Base-by-base conservation (phyloP, 257 asterid species). In the Gentiana macrophylla region DNA sequence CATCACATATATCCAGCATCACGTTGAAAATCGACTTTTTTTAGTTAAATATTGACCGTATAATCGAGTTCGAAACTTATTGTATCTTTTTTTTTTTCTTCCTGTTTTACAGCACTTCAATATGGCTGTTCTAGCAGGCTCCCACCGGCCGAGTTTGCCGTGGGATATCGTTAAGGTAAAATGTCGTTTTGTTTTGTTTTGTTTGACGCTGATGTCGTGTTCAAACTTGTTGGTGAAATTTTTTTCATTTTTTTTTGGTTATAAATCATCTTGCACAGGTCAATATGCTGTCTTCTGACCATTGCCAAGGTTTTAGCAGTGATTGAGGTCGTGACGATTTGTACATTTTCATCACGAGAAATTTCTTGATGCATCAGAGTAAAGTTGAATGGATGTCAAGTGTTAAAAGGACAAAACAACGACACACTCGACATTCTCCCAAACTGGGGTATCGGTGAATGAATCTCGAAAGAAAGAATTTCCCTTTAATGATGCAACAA, bases 91-190 rank as follows among this genome's bases (percentile, higher is more conserved):
- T 41, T 41, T 10, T 41, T 38, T 49, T 49, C 53, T 12, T 37
- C 38, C 9, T 38, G 2, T 50, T 32, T 53, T 12, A 50, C 94
- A 86, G 94, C 83, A 82, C 68, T 87, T 87, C 62, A 78, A 84
- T 78, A 72, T 87, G 94, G 80, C 94, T 6, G 53, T 87, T 55
- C 62, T 87, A 67, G 91, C 89, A 41, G 75, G 83, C 35, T 69
- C 73, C 67, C 71, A 51, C 68, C 80, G 77, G 9, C 81, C 87
- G 3, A 63, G 63, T 53, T 64, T 81, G 52, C 73, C 70, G 35
- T 68, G 80, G 32, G 86, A 79, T 63, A 80, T 84, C 43, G 61
- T 87, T 12, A 87, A 80, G 89, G 96, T 84, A 71, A 15, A 24
- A 12, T 64, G 58, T 12, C 12, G 15, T 9, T 12, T 50, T 3